A percentile compares a stretch with the other conserved stretches of the same genome.
Conservation (phyloP, 331 rosid species). For the Pyracantha coccinea region DNA sequence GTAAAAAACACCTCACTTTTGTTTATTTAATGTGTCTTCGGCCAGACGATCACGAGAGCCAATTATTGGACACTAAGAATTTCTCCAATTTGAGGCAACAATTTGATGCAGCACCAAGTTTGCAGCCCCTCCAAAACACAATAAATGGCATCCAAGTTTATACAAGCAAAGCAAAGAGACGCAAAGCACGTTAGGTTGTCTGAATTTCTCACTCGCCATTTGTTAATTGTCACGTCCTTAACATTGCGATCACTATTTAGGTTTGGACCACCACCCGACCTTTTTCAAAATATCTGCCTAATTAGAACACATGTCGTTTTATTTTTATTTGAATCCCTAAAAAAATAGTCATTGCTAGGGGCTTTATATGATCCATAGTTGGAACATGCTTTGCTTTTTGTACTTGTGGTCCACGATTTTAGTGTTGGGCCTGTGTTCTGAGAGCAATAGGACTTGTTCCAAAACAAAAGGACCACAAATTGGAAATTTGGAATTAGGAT, state of each 20-base stretch:
- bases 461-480: not conserved
- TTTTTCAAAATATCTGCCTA: not conserved
- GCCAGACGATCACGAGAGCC: too few species aligned
- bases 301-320: too few species aligned
- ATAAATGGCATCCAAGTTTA: not conserved
- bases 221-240: constrained; percentile 5
- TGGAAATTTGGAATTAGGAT: not conserved
- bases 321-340: too few species aligned
- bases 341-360: not conserved
- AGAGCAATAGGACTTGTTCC: not conserved
- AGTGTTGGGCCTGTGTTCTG: not conserved
- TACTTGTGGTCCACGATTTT: not conserved
- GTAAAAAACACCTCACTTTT: too few species aligned
- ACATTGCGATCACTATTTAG: not conserved
- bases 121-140: not conserved
- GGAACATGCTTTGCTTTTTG: too few species aligned
- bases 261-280: not conserved
- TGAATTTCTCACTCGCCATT: not conserved
- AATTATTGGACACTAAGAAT: too few species aligned
- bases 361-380: not conserved
- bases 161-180: not conserved
- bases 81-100: too few species aligned
- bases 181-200: not conserved
- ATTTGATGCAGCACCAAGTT: not conserved
- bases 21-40: too few species aligned